A percentile compares a stretch with the other conserved stretches of the same genome.
These are phyloP conservation scores for Talaromyces thailandensis DNA, from an alignment of 495 filamentous ascomycete species.

Conservation along the genomic window DNA sequence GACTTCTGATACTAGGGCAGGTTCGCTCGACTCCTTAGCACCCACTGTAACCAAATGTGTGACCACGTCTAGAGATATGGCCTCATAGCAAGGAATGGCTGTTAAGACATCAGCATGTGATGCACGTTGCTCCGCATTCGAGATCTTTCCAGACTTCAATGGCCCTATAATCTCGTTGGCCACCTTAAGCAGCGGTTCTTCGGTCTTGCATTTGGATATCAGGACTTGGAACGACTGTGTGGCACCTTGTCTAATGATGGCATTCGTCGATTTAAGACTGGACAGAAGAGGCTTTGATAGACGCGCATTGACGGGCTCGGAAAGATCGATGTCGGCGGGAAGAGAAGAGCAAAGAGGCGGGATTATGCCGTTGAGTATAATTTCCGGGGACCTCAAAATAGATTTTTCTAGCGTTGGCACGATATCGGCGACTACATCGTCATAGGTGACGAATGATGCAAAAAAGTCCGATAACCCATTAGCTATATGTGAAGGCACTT, in stretches of 20 bases:
- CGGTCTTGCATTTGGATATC: constrained; percentile 46
- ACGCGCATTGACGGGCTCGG: constrained; percentile 55
- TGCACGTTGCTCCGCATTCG: constrained; percentile 71
- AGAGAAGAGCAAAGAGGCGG: constrained; percentile 60
- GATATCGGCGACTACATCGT: constrained; percentile 67
- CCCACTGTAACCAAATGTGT: constrained; percentile 53
- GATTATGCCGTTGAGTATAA: constrained; percentile 71
- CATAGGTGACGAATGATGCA: constrained; percentile 56
- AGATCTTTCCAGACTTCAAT: constrained; percentile 70
- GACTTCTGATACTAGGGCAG: constrained; percentile 65
- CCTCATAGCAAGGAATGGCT: constrained; percentile 44
- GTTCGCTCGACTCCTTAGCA: constrained; percentile 79
- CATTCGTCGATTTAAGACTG: constrained; percentile 83
- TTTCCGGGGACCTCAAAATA: constrained; percentile 80
- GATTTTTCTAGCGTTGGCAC: constrained; percentile 80
- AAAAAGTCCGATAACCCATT: constrained; percentile 79
- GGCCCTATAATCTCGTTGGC: constrained; percentile 68
- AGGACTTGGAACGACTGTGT: constrained; percentile 61
- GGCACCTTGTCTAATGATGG: constrained; percentile 63
- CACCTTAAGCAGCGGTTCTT: constrained; percentile 49
- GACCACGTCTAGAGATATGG: constrained; percentile 56
- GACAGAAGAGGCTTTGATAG: constrained; percentile 78
- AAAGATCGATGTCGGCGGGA: constrained; percentile 63
- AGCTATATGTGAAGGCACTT: constrained; percentile 63
- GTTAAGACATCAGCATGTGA: constrained; percentile 70